Evolutionary conservation across 805 yeast genomes (phyloP), one percentile per base, ranked within the genome.

Genomic region (Starmerella bombi): DNA sequence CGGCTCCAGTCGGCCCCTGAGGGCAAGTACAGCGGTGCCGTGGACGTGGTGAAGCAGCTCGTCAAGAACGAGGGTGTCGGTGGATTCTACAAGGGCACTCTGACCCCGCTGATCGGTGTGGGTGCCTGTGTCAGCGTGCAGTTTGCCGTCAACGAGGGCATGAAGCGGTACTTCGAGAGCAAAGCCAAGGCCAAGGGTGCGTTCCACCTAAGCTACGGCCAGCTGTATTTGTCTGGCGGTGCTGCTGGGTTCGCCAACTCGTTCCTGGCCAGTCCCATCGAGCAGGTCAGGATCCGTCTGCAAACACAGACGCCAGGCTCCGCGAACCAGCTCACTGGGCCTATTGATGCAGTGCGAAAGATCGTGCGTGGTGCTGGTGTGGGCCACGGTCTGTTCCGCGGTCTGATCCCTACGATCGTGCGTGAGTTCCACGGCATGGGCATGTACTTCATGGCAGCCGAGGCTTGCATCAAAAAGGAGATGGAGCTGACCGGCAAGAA

Each of bases 61-160:
- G 33, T 88, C 29, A 66, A 68, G 31, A 76, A 80, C 43, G 98
- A 91, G 61, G 98, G 98, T 2, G 71, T 77, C 5, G 43, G 64
- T 28, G 98, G 93, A 0, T 83, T 91, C 55, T 91, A 91, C 60
- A 77, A 93, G 60, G 98, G 98, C 27, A 85, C 95, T 1, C 55
- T 85, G 51, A 86, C 96, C 1, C 98, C 98, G 17, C 67, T 91
- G 51, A 60, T 88, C 27, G 98, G 98, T 10, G 68, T 88, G n/a
- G 98, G 98, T 38, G 94, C 94, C 0, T 86, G 96, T 67, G 96
- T 91, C 10, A 82, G 94, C 7, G 81, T 88, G 31, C 98, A 91
- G 61, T 91, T 91, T 57, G 91, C 94, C 34, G 93, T 84, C 28
- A 86, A 86, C 56, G 97, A 91, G 60, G 79, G 70, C 55, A 84